phyloP scores from a whole-genome alignment of 441 rosid genomes.

The Erodium moschatum region DNA sequence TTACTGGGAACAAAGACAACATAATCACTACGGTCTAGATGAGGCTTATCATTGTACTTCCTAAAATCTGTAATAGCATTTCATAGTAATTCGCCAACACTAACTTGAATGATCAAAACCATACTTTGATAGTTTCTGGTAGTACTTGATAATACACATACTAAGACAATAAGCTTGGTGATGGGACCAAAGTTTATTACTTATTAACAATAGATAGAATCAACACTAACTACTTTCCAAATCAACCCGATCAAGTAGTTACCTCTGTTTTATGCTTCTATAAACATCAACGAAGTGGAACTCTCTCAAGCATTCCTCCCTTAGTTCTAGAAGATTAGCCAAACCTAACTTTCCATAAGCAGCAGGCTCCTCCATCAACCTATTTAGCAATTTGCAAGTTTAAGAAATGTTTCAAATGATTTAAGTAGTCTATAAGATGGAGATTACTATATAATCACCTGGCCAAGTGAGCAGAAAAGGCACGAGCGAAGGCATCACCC shows the following conservation, averaged over 20 bases:
- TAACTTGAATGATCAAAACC: too few relatives aligned
- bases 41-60: too few relatives aligned
- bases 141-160: too few relatives aligned
- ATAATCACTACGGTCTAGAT: neutral
- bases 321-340: constrained; percentile 90
- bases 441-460: constrained; percentile 36
- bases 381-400: constrained; percentile 23
- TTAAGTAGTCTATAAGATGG: neutral
- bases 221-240: neutral
- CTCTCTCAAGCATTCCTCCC: constrained; percentile 98
- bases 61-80: too few relatives aligned
- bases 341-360: constrained; percentile 95
- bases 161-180: too few relatives aligned
- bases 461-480: constrained; percentile 97
- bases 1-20: neutral
- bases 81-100: too few relatives aligned
- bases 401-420: neutral
- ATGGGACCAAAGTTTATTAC: too few relatives aligned
- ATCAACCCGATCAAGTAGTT: constrained; percentile 12
- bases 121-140: too few relatives aligned
- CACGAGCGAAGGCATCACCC: constrained; percentile 98
- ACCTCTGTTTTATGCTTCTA: constrained; percentile 97
- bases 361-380: constrained; percentile 97
- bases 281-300: constrained; percentile 92
- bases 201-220: too few relatives aligned